phyloP scores from a whole-genome alignment of 139 green algal genomes.

The Closterium sp. region DNA sequence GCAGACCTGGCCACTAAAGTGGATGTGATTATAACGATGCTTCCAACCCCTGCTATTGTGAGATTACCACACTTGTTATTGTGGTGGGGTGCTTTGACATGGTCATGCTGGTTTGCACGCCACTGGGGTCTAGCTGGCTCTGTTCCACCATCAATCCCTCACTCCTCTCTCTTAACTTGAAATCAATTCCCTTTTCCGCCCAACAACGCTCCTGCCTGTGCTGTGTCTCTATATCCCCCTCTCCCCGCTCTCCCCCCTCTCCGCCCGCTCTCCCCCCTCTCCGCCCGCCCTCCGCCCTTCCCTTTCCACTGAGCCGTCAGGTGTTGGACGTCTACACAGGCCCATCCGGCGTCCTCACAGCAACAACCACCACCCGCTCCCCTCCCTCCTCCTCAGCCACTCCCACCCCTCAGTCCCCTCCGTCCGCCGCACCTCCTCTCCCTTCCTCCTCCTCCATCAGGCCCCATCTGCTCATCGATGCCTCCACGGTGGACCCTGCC shows the following conservation, averaged over 20 bases:
- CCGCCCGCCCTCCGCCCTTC: neutral
- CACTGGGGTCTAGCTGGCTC: too few species aligned
- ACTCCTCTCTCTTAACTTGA: too few species aligned
- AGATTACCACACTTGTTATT: neutral
- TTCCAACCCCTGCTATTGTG: constrained; percentile 31
- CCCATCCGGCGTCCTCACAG: neutral
- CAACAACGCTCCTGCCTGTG: too few species aligned
- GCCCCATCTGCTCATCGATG: constrained; percentile 59
- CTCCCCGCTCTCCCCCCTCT: too few species aligned
- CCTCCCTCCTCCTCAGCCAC: neutral
- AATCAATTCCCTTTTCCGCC: too few species aligned
- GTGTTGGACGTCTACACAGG: neutral
- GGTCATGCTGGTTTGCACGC: too few species aligned
- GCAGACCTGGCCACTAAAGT: constrained; percentile 19
- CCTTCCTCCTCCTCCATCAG: neutral
- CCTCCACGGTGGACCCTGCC: constrained; percentile 60
- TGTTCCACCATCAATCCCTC: too few species aligned
- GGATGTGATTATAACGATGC: constrained; percentile 57
- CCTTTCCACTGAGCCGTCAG: neutral
- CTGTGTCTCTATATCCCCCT: too few species aligned
- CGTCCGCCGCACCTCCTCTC: neutral
- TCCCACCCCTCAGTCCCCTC: neutral
- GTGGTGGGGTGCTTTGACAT: too few species aligned
- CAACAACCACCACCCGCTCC: neutral
- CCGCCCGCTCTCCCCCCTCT: too few species aligned